These are phyloP conservation scores for Stemphylium lycopersici DNA, from an alignment of 2,329 filamentous ascomycete species.

Conservation along the genomic window DNA sequence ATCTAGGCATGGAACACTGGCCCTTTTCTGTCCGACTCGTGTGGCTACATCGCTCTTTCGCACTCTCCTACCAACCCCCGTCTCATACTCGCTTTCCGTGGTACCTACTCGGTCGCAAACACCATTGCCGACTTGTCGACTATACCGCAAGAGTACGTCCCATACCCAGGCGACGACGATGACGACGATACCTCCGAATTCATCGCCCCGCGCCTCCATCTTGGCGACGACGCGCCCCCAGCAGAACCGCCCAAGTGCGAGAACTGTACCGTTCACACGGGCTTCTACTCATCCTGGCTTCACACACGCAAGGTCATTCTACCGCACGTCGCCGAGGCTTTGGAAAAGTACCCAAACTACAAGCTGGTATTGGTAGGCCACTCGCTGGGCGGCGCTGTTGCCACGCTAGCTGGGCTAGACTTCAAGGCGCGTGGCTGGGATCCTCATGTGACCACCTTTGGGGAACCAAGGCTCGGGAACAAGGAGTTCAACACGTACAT, in stretches of 20 bases:
- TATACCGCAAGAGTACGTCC: conserved; percentile 85
- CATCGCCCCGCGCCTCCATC: conserved; percentile 23
- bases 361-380: conserved; percentile 83
- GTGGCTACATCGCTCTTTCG: conserved; percentile 91
- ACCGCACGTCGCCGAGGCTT: conserved; percentile 66
- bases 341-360: conserved; percentile 70
- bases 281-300: conserved; percentile 86
- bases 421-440: conserved; percentile 77
- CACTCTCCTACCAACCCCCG: conserved; percentile 65
- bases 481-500: conserved; percentile 59
- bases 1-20: conserved; percentile 87
- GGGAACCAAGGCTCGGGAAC: conserved; percentile 75
- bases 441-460: conserved; percentile 85
- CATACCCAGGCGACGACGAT: conserved; percentile 70
- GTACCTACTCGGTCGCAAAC: conserved; percentile 92
- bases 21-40: conserved; percentile 83
- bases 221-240: conserved; percentile 27
- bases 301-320: conserved; percentile 74
- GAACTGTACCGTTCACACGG: conserved; percentile 91
- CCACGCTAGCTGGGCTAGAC: conserved; percentile 84
- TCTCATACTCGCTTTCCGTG: conserved; percentile 88
- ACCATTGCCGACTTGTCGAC: conserved; percentile 90
- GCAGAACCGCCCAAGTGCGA: conserved; percentile 64
- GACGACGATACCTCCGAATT: conserved; percentile 47
- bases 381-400: conserved; percentile 90